Evolutionary conservation across 2,329 filamentous ascomycete genomes (phyloP).

Genomic region (Penicillium sumatraense): DNA sequence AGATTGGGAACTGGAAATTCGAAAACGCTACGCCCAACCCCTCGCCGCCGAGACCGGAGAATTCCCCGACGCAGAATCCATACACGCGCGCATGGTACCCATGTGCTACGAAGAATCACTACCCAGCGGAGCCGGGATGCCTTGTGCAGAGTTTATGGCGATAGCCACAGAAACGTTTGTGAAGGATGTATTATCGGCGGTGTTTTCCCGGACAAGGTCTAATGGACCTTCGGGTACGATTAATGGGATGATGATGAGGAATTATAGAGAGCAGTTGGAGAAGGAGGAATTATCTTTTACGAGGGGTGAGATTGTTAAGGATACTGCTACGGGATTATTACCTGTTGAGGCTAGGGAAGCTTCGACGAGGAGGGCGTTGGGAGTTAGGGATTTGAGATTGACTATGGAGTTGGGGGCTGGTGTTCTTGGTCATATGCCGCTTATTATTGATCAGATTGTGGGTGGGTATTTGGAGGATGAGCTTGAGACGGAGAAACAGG

Average conservation of each 20-base stretch:
- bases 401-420: constrained; percentile 76
- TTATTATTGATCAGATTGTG: constrained; percentile 72
- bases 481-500: constrained; percentile 58
- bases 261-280: constrained; percentile 74
- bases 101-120: constrained; percentile 70
- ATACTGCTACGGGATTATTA: constrained; percentile 72
- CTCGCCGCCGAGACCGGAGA: constrained; percentile 66
- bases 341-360: constrained; percentile 81
- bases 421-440: constrained; percentile 76
- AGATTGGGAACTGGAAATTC: constrained; percentile 69
- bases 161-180: constrained; percentile 66
- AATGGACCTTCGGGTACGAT: constrained; percentile 68
- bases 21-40: constrained; percentile 66
- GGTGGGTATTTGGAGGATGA: constrained; percentile 76
- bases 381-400: constrained; percentile 77
- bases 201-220: constrained; percentile 59
- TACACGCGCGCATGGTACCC: constrained; percentile 64
- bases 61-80: constrained; percentile 63
- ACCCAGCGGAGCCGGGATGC: constrained; percentile 55
- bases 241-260: constrained; percentile 76
- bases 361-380: constrained; percentile 71
- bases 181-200: constrained; percentile 62
- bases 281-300: constrained; percentile 74
- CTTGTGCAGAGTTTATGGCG: constrained; percentile 64
- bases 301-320: constrained; percentile 74